These are phyloP conservation scores for Orychophragmus violaceus DNA, from an alignment of 345 rosid genomes.

Conservation along the genomic window DNA sequence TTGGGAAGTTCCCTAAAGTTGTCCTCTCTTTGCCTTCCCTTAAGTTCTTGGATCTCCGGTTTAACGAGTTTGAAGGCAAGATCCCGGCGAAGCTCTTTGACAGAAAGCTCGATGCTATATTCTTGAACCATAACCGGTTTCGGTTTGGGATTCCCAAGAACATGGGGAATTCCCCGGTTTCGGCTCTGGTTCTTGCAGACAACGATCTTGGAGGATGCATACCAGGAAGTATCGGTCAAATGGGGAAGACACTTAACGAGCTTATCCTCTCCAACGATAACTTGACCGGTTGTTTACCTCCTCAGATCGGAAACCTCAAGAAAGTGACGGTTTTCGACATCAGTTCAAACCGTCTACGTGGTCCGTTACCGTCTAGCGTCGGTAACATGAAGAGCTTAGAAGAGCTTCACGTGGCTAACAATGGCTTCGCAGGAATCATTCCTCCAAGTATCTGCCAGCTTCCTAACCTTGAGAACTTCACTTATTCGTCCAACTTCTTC, in stretches of 20 bases:
- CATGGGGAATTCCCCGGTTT: slow-evolving; percentile 72
- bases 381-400: slow-evolving; percentile 65
- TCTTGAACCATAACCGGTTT: slow-evolving; percentile 60
- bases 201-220: slow-evolving; percentile 79
- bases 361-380: slow-evolving; percentile 43
- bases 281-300: slow-evolving; percentile 67
- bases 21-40: slow-evolving; percentile 53
- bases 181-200: slow-evolving; percentile 62
- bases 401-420: slow-evolving; percentile 61
- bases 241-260: slow-evolving; percentile 64
- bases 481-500: slow-evolving; percentile 60
- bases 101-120: slow-evolving; percentile 53
- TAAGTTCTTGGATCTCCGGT: slow-evolving; percentile 65
- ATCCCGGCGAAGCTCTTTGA: slow-evolving; percentile 58
- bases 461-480: slow-evolving; percentile 54
- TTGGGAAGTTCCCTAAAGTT: slow-evolving; percentile 55
- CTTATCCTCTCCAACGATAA: slow-evolving; percentile 65
- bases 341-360: slow-evolving; percentile 50
- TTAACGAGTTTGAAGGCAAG: slow-evolving; percentile 70
- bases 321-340: slow-evolving; percentile 58
- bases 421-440: slow-evolving; percentile 49
- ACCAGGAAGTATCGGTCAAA: slow-evolving; percentile 58
- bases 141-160: slow-evolving; percentile 55
- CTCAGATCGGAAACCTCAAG: slow-evolving; percentile 55
- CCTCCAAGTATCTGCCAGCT: slow-evolving; percentile 52